Conservation (phyloP, 805 yeast species). For the Pichia nanzhaoensis region DNA sequence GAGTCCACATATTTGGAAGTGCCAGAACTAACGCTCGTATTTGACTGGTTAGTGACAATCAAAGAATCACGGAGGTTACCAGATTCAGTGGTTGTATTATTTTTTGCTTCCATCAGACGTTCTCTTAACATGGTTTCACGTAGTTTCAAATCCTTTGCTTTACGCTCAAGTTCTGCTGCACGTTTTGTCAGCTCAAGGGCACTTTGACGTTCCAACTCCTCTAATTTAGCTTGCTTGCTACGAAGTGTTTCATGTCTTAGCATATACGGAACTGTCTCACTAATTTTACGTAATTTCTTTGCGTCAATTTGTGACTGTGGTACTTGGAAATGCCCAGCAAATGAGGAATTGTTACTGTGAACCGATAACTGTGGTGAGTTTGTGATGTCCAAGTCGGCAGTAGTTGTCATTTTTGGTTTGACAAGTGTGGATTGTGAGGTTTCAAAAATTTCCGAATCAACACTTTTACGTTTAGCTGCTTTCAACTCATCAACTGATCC, state of each 20-base stretch:
- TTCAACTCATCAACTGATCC: constrained; percentile 7
- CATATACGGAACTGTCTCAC: constrained; percentile 82
- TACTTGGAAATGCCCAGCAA: constrained; percentile 12
- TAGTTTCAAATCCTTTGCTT: constrained; percentile 64
- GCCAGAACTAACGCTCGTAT: not conserved
- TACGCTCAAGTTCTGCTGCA: constrained; percentile 70
- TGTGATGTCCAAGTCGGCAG: not conserved
- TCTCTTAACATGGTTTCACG: constrained; percentile 52
- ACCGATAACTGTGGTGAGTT: constrained; percentile 19
- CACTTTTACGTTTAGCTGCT: constrained; percentile 5
- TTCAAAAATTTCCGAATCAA: constrained; percentile 11
- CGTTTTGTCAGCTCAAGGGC: constrained; percentile 67
- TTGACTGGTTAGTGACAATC: not conserved
- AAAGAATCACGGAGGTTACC: not conserved
- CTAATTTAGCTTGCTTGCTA: constrained; percentile 71
- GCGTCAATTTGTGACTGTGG: constrained; percentile 35
- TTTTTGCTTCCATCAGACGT: constrained; percentile 20
- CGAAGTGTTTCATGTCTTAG: constrained; percentile 68
- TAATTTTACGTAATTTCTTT: constrained; percentile 63
- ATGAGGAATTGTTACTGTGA: constrained; percentile 8
- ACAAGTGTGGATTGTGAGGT: constrained; percentile 10
- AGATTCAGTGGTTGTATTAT: not conserved
- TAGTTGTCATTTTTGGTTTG: constrained; percentile 1
- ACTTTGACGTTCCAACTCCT: constrained; percentile 70
- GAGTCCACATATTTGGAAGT: not conserved